phyloP scores from a whole-genome alignment of 768 basidiomycete species.

The Kwoniella mangroviensis region DNA sequence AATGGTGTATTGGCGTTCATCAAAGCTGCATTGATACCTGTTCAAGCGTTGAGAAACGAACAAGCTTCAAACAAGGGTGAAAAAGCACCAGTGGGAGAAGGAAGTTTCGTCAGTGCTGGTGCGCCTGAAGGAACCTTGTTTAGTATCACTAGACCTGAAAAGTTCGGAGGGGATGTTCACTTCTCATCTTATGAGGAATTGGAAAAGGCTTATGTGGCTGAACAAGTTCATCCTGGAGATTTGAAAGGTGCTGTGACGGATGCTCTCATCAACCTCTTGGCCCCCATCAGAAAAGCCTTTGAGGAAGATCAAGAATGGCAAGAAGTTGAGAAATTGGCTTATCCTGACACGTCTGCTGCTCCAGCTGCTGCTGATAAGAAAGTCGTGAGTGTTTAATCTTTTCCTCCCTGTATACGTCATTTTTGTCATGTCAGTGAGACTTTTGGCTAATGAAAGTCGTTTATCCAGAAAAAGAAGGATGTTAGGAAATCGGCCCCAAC shows the following conservation, averaged over 20 bases:
- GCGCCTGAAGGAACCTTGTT: conserved; percentile 85
- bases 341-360: conserved; percentile 63
- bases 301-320: conserved; percentile 80
- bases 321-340: conserved; percentile 74
- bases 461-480: conserved; percentile 35
- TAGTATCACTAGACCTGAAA: conserved; percentile 74
- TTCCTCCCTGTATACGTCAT: background rate
- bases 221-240: conserved; percentile 85
- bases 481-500: conserved; percentile 42
- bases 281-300: conserved; percentile 79
- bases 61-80: conserved; percentile 60
- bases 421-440: background rate
- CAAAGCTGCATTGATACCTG: conserved; percentile 83
- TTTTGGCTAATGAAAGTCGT: background rate
- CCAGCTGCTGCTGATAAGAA: conserved; percentile 24
- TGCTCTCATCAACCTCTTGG: conserved; percentile 73
- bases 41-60: conserved; percentile 75
- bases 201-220: conserved; percentile 73
- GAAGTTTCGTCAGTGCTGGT: conserved; percentile 68
- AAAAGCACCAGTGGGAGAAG: conserved; percentile 62
- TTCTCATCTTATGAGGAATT: conserved; percentile 71
- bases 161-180: conserved; percentile 74
- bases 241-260: conserved; percentile 78
- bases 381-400: conserved; percentile 20
- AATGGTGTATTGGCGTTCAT: conserved; percentile 89